A percentile compares a stretch with the other conserved stretches of the same genome.
Conservation (phyloP, 169 alveolate species). For the Plasmodium malariae region DNA sequence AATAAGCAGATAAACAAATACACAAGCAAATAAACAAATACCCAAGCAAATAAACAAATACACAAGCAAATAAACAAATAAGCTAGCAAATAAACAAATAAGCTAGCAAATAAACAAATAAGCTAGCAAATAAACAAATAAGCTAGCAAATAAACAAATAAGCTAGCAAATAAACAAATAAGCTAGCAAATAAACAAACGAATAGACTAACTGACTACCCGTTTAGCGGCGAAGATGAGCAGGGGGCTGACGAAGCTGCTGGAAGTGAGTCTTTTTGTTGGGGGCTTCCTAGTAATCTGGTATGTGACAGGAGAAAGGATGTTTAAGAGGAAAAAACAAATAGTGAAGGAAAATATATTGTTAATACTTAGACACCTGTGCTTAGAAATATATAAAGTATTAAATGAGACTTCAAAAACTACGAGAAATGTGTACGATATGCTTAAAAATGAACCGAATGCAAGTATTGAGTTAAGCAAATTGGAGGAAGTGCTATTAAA, state of each 20-base stretch:
- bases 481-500: slow-evolving; percentile 60
- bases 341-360: slow-evolving; percentile 53
- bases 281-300: slow-evolving; percentile 59
- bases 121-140: no score
- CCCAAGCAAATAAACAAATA: no score
- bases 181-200: no score
- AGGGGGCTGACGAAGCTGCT: slow-evolving; percentile 12
- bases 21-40: no score
- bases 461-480: slow-evolving; percentile 45
- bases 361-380: slow-evolving; percentile 49
- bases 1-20: no score
- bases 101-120: no score
- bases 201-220: no score
- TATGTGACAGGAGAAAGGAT: slow-evolving; percentile 55
- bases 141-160: no score
- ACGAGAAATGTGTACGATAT: slow-evolving; percentile 53
- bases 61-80: no score
- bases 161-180: no score
- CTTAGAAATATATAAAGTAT: slow-evolving; percentile 45
- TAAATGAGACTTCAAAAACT: slow-evolving; percentile 49
- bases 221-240: slow-evolving; percentile 56
- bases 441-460: slow-evolving; percentile 55
- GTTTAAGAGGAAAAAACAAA: slow-evolving; percentile 26
- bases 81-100: no score
- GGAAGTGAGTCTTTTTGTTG: slow-evolving; percentile 34